Conservation (phyloP, 2,329 filamentous ascomycete genomes). For the Sporothrix pallida region DNA sequence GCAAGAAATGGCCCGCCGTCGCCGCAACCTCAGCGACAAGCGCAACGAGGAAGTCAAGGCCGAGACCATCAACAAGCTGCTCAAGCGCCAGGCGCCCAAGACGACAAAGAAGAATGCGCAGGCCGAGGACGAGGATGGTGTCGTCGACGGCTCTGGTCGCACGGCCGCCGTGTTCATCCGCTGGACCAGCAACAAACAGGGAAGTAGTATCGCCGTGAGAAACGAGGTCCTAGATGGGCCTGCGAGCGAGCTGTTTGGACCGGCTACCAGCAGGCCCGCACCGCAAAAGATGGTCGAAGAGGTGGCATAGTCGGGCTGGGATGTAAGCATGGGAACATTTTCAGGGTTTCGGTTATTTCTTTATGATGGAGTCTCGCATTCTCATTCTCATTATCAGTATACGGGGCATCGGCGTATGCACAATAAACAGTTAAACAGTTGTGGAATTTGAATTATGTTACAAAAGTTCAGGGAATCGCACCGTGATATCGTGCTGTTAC, state of each 20-base stretch:
- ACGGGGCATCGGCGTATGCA: conserved; percentile 5
- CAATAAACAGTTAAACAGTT: neutral
- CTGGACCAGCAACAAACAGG: conserved; percentile 72
- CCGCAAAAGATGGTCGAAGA: conserved; percentile 61
- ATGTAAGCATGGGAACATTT: neutral
- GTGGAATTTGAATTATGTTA: no score
- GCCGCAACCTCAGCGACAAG: conserved; percentile 68
- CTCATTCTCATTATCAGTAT: neutral
- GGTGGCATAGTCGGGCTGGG: conserved; percentile 45
- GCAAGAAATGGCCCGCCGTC: conserved; percentile 65
- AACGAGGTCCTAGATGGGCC: conserved; percentile 71
- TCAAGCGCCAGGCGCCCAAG: conserved; percentile 85
- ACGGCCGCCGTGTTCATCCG: conserved; percentile 65
- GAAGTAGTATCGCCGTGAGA: conserved; percentile 68
- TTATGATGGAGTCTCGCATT: neutral
- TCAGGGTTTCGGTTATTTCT: neutral
- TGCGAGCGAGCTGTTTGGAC: conserved; percentile 63
- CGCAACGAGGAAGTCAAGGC: conserved; percentile 73
- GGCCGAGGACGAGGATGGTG: conserved; percentile 55
- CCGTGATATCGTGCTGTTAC: no score
- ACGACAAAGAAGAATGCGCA: conserved; percentile 60
- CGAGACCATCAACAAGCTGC: conserved; percentile 88
- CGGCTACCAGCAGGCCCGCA: conserved; percentile 39
- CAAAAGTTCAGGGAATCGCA: no score
- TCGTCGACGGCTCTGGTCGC: conserved; percentile 45